Percentiles rank a stretch among this genome's conserved stretches.
phyloP scores from a whole-genome alignment of 2,329 filamentous ascomycete genomes.

The Neofusicoccum laricinum region DNA sequence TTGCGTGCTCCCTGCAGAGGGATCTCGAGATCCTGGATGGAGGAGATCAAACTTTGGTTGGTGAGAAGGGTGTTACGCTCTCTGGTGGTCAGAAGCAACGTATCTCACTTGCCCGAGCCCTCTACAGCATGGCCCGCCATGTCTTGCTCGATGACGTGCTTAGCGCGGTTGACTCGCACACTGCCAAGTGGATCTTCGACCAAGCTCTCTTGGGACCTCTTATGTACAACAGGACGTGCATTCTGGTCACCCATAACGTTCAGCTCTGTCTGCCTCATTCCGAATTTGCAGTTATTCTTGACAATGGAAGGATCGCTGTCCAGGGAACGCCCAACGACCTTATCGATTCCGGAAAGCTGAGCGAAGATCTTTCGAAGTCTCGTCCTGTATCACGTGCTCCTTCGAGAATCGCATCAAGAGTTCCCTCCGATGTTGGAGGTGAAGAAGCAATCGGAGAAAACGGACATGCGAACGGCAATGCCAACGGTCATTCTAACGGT shows the following conservation, averaged over 20 bases:
- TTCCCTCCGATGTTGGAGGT: constrained; percentile 71
- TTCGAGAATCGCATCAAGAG: constrained; percentile 74
- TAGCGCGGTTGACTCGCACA: constrained; percentile 95
- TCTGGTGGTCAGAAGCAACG: constrained; percentile 97
- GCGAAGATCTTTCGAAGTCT: constrained; percentile 79
- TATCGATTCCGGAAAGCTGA: constrained; percentile 82
- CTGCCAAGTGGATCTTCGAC: constrained; percentile 96
- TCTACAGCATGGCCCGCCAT: constrained; percentile 94
- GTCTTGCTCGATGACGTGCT: constrained; percentile 91
- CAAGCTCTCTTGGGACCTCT: constrained; percentile 86
- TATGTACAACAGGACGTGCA: constrained; percentile 86
- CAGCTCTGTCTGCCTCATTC: constrained; percentile 80
- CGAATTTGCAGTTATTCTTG: constrained; percentile 77
- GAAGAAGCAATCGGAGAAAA: constrained; percentile 41
- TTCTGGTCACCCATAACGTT: constrained; percentile 93
- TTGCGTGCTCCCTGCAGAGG: constrained; percentile 85
- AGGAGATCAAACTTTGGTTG: constrained; percentile 89
- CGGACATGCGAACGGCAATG: constrained; percentile 48
- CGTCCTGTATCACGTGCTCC: constrained; percentile 65
- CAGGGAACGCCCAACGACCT: constrained; percentile 78
- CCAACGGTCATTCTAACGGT: constrained; percentile 47
- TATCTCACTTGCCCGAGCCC: constrained; percentile 89
- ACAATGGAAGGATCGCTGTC: constrained; percentile 75
- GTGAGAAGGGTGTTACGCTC: constrained; percentile 94
- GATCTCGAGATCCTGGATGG: constrained; percentile 90